Conservation (phyloP, 495 filamentous ascomycete species). For the Lasiosphaeriaceae sp. region DNA sequence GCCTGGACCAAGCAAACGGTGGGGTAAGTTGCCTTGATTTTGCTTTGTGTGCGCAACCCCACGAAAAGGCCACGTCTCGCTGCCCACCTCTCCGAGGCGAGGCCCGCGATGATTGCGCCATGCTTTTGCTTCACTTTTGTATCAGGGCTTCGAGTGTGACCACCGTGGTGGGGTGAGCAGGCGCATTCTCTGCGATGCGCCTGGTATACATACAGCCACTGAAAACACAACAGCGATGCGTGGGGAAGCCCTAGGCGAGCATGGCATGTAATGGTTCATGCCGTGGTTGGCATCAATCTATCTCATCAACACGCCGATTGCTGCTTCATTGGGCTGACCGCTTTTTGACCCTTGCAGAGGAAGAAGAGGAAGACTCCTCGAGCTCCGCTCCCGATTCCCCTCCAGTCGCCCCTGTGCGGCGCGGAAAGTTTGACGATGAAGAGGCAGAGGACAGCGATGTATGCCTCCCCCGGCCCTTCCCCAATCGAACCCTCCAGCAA, state of each 20-base stretch:
- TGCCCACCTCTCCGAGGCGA: conserved; percentile 3
- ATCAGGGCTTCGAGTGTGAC: not conserved
- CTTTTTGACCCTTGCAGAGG: conserved; percentile 28
- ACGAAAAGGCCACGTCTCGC: conserved; percentile 13
- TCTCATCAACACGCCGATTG: too few species aligned
- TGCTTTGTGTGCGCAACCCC: conserved; percentile 18
- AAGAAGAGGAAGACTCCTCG: conserved; percentile 69
- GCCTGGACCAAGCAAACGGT: conserved; percentile 29
- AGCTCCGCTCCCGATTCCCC: conserved; percentile 58
- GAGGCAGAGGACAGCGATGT: conserved; percentile 83
- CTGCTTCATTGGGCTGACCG: conserved; percentile 27
- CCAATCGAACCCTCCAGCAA: too few species aligned
- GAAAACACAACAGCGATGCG: too few species aligned
- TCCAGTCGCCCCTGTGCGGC: conserved; percentile 45
- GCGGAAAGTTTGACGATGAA: conserved; percentile 84
- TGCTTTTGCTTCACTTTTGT: not conserved
- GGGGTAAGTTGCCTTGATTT: conserved; percentile 30
- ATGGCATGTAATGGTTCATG: not conserved
- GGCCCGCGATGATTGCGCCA: too few species aligned
- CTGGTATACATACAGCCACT: too few species aligned
- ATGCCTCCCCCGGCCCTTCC: conserved; percentile 32
- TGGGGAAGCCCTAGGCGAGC: too few species aligned
- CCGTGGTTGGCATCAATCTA: not conserved
- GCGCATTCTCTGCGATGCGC: not conserved
- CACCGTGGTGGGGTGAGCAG: not conserved